Evolutionary conservation across 768 basidiomycete species (phyloP), one percentile per base, ranked within the genome.

Genomic region (Rhizopogon vulgaris): DNA sequence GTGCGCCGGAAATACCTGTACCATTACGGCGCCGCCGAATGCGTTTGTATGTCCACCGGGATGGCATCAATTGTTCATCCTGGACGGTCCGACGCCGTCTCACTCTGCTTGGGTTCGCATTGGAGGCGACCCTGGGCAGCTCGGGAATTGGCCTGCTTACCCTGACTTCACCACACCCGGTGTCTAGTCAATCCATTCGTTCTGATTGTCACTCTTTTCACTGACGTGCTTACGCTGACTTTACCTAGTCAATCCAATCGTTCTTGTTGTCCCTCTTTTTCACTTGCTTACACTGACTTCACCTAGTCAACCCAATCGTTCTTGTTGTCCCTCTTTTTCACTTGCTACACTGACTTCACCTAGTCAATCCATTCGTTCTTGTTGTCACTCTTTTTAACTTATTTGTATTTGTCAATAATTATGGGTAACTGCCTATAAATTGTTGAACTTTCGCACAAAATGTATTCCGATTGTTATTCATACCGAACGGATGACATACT

Each of bases 81-180:
- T 91, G 27, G 87, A 90, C 48, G 87, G 87, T 1, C 83, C 86
- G 27, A 88, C 87, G 3, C 89, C 90, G 3, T 88, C 85, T 24
- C 78, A 82, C 56, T 85, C 87, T 15, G 66, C 73, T 10, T 88
- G 85, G 82, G 78, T 92, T 11, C 79, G 87, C 25, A 85, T 91
- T 47, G 89, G 89, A 17, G 86, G 85, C 1, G 90, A 91, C 61
- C 88, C 87, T 0, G 76, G 73, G 0, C 22, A 71, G 48, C 64
- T 91, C 10, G 88, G 88, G 0, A 81, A 85, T 56, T 91, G 88
- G 88, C 88, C 88, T 0, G 49, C 79, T 50, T 69, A 79, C 58
- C 77, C 84, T 27, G 87, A 83, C 49, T 90, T 90, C 62, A 80
- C 77, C 2, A 63, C 65, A 1, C 87, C 87, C 1, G 87, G 87